Evolutionary conservation across 495 filamentous ascomycete species (phyloP).

Genomic region (Saxophila tyrrhenica): DNA sequence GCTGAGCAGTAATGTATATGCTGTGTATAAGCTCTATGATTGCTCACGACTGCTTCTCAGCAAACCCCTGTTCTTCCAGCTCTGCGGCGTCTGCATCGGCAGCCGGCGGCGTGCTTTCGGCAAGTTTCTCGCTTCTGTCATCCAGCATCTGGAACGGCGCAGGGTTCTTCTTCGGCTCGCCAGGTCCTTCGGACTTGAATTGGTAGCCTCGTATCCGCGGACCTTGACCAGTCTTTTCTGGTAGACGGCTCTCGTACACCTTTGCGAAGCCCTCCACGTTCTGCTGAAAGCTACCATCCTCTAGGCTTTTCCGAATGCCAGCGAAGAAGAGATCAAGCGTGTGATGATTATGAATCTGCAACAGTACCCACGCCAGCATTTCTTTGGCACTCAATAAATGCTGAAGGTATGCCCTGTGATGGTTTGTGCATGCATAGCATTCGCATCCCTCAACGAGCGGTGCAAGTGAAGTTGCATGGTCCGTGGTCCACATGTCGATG

Average conservation of each 20-base stretch:
- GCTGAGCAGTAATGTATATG: background rate
- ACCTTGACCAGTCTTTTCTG: conserved; percentile 60
- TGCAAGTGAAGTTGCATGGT: conserved; percentile 44
- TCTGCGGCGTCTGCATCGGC: background rate
- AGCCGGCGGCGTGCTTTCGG: conserved; percentile 24
- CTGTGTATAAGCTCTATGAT: background rate
- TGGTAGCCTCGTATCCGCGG: conserved; percentile 81
- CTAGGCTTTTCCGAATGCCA: conserved; percentile 50
- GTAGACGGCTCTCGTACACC: conserved; percentile 56
- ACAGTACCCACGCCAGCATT: conserved; percentile 89
- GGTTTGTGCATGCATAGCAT: conserved; percentile 75
- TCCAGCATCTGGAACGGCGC: conserved; percentile 50
- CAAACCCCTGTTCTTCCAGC: conserved; percentile 4
- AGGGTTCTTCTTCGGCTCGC: conserved; percentile 55
- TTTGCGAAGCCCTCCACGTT: conserved; percentile 45
- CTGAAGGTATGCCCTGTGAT: conserved; percentile 77
- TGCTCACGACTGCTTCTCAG: conserved; percentile 4
- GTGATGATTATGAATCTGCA: conserved; percentile 82
- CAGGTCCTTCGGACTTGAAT: conserved; percentile 54
- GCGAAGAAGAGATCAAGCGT: conserved; percentile 63
- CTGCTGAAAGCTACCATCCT: conserved; percentile 49
- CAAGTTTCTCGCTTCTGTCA: conserved; percentile 38
- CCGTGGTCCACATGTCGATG: conserved; percentile 57
- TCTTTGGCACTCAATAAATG: conserved; percentile 82
- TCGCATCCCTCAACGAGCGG: conserved; percentile 51